These are phyloP conservation scores for Fusarium papillatum DNA, from an alignment of 2,329 filamentous ascomycete genomes.

Conservation along the genomic window DNA sequence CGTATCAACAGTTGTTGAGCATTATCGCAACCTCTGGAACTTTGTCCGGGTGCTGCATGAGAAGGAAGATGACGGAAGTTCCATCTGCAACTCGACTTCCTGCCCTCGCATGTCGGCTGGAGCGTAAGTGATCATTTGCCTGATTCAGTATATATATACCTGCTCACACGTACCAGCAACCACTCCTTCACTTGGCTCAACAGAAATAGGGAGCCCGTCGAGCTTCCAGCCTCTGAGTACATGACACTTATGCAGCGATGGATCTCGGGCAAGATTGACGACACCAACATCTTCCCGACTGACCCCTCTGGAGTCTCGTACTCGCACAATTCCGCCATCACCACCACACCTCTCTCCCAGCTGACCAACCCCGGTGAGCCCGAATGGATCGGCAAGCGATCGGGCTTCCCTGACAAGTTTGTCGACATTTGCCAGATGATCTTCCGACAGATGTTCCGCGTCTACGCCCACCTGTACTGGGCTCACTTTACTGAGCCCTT, in stretches of 20 bases:
- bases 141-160: not conserved
- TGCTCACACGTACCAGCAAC: conserved; percentile 65
- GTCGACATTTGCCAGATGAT: conserved; percentile 92
- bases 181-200: conserved; percentile 98
- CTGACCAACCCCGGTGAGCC: conserved; percentile 72
- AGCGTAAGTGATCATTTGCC: conserved; percentile 71
- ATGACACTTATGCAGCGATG: conserved; percentile 97
- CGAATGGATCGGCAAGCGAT: conserved; percentile 91
- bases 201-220: conserved; percentile 86
- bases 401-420: conserved; percentile 93
- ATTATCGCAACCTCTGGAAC: conserved; percentile 90
- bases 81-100: conserved; percentile 86
- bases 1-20: conserved; percentile 80
- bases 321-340: conserved; percentile 71
- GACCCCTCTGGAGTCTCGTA: conserved; percentile 80
- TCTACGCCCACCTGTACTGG: conserved; percentile 98
- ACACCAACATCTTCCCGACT: conserved; percentile 90
- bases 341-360: conserved; percentile 71
- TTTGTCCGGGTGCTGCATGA: conserved; percentile 93
- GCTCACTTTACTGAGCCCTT: conserved; percentile 90
- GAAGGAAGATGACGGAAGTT: conserved; percentile 81
- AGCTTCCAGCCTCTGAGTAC: conserved; percentile 93
- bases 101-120: conserved; percentile 98
- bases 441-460: conserved; percentile 98
- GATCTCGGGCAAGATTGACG: conserved; percentile 96